Evolutionary conservation across 139 green algal species (phyloP), one percentile per base, ranked within the genome.

Genomic region (Chlorella sp.): DNA sequence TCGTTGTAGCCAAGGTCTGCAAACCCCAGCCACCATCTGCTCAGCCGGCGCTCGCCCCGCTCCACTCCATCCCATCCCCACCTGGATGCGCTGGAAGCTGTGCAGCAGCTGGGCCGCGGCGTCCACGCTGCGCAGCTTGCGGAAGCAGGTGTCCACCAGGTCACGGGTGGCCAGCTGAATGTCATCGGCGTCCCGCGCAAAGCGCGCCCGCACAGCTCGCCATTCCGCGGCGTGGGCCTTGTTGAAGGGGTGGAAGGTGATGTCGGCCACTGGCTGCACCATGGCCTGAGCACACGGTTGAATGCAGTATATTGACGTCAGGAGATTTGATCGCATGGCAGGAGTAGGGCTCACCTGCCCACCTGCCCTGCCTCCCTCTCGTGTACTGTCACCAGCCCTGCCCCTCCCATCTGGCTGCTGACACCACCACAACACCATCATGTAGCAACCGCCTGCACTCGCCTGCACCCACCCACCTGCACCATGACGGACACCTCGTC

Each of bases 71-170:
- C 44, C 44, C 44, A 51, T 6, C 44, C 76, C 23, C 60, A 82
- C 78, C n/a, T 96, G 92, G 84, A 98, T 98, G 55, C 80, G 89
- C 78, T 96, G 94, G 90, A 98, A 98, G 90, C 90, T 96, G 73
- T 95, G 90, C 85, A 99, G 90, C 79, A 99, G 92, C 78, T 99
- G 94, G 72, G 95, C 96, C 0, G 96, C 96, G 23, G 92, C 94
- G 84, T 98, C 95, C 23, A 95, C 93, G 69, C 85, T 94, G 38
- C 94, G 87, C 88, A 98, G 90, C 89, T 97, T 96, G 78, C 95
- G 88, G 92, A 98, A 98, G 82, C 85, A 96, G n/a, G 91, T 95
- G 90, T 98, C 95, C 74, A 98, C 98, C n/a, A 98, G 93, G 79
- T 95, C 90, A 3, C 94, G 88, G 4, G 88, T 94, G 69, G 88